Evolutionary conservation across 176 grass and related monocot genomes (phyloP).

Genomic region (Avena eriantha): DNA sequence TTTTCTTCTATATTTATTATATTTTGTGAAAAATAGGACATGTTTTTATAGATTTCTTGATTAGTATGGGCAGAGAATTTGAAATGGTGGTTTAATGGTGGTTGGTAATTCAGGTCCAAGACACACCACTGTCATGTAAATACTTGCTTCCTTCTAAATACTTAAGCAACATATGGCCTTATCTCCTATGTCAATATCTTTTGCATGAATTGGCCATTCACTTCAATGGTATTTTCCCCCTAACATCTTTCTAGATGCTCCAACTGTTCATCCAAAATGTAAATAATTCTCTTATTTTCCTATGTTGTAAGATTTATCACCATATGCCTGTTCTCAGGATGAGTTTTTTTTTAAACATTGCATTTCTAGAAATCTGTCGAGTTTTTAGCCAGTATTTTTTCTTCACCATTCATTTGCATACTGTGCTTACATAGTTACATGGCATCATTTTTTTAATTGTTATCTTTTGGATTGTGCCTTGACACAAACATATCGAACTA

Average conservation of each 20-base stretch:
- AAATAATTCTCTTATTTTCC: slow-evolving; percentile 1
- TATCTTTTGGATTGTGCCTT: slow-evolving; percentile 7
- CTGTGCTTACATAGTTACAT: not conserved
- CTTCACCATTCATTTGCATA: slow-evolving; percentile 19
- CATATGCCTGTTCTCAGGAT: slow-evolving; percentile 25
- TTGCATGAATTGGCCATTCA: slow-evolving; percentile 22
- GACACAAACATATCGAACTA: slow-evolving; percentile 21
- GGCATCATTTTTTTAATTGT: slow-evolving; percentile 25
- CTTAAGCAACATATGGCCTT: slow-evolving; percentile 17
- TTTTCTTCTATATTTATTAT: not conserved
- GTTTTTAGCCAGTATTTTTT: slow-evolving; percentile 19
- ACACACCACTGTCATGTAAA: slow-evolving; percentile 28
- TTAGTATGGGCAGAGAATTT: not conserved
- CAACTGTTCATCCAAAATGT: slow-evolving; percentile 15
- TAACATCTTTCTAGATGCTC: slow-evolving; percentile 18
- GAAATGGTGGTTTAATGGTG: slow-evolving; percentile 15
- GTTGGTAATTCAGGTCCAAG: slow-evolving; percentile 41
- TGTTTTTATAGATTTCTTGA: not conserved
- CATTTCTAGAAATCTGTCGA: slow-evolving; percentile 11
- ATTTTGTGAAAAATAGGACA: not conserved
- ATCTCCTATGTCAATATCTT: slow-evolving; percentile 22
- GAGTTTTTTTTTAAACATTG: slow-evolving; percentile 7
- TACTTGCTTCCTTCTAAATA: slow-evolving; percentile 26
- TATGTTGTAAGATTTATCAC: slow-evolving; percentile 15
- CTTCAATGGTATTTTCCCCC: not conserved